A percentile compares a stretch with the other conserved stretches of the same genome.
Conservation (phyloP, 495 filamentous ascomycete genomes). For the Podospora tetraspora region DNA sequence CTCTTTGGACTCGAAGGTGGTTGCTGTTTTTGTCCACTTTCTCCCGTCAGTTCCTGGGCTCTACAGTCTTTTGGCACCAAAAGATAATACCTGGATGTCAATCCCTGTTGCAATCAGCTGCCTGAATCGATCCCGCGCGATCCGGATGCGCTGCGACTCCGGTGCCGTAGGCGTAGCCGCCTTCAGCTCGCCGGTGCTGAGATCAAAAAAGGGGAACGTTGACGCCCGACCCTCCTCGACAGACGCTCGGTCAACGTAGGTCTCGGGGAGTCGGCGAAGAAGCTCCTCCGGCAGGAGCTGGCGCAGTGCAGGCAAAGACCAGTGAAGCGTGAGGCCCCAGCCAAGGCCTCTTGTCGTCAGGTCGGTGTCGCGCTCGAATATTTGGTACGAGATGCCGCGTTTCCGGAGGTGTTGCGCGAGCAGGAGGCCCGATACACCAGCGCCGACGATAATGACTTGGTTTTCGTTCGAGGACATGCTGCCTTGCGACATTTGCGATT, state of each 20-base stretch:
- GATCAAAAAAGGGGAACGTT: conserved; percentile 49
- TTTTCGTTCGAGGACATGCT: conserved; percentile 9
- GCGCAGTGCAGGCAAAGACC: conserved; percentile 48
- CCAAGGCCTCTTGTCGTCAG: conserved; percentile 44
- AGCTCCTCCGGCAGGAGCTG: conserved; percentile 47
- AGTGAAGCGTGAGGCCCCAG: conserved; percentile 59
- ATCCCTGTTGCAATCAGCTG: conserved; percentile 44
- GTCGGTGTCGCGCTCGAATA: conserved; percentile 53
- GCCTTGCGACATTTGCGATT: background rate
- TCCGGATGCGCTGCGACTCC: conserved; percentile 45
- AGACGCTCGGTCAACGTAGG: conserved; percentile 37
- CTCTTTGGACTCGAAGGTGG: conserved; percentile 12
- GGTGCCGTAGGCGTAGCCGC: conserved; percentile 40
- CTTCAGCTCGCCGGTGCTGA: conserved; percentile 42
- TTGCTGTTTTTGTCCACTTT: conserved; percentile 26
- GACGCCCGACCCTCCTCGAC: conserved; percentile 20
- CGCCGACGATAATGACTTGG: conserved; percentile 48
- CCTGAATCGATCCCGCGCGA: conserved; percentile 45
- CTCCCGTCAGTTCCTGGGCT: background rate
- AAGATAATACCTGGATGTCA: conserved; percentile 36
- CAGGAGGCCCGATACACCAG: conserved; percentile 54
- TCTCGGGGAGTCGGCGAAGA: conserved; percentile 43
- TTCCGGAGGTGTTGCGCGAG: conserved; percentile 55
- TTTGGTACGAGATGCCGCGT: conserved; percentile 33
- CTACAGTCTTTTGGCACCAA: background rate